phyloP scores from a whole-genome alignment of 1,284 basidiomycete genomes.

The Papiliotrema laurentii region DNA sequence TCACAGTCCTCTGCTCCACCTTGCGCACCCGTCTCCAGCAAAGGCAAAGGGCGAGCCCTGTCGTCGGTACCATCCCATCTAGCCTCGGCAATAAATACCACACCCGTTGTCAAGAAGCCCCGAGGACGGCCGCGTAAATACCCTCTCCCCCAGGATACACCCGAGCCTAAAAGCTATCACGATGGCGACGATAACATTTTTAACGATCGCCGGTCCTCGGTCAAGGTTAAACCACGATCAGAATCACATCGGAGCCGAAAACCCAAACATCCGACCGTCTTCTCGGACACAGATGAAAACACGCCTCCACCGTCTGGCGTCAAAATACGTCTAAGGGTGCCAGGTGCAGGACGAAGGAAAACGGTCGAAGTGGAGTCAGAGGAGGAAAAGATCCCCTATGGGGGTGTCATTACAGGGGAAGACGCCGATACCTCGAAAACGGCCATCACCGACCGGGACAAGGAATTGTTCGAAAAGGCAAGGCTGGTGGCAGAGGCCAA shows the following conservation, averaged over 20 bases:
- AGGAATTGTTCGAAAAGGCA: conserved; percentile 69
- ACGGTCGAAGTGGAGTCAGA: conserved; percentile 35
- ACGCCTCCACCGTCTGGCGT: conserved; percentile 11
- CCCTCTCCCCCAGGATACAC: background rate
- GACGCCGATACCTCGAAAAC: conserved; percentile 77
- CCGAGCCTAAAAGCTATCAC: background rate
- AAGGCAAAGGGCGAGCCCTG: conserved; percentile 17
- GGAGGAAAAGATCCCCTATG: conserved; percentile 59
- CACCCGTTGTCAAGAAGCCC: background rate
- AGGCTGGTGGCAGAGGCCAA: conserved; percentile 62
- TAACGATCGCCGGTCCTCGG: conserved; percentile 7
- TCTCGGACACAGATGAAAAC: background rate
- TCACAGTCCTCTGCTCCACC: no score
- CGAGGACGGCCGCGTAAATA: conserved; percentile 1
- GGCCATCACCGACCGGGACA: conserved; percentile 63
- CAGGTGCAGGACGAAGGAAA: conserved; percentile 18
- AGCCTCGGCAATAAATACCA: background rate
- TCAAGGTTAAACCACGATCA: conserved; percentile 21
- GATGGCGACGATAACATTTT: conserved; percentile 10
- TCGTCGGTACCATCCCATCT: background rate
- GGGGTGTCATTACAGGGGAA: conserved; percentile 65
- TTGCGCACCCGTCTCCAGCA: conserved; percentile 3
- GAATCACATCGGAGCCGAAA: no score
- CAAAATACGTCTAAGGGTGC: conserved; percentile 30
- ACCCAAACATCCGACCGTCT: background rate